Percentiles rank a stretch among this genome's conserved stretches.
phyloP scores from a whole-genome alignment of 768 basidiomycete genomes.

The Suillus spraguei region DNA sequence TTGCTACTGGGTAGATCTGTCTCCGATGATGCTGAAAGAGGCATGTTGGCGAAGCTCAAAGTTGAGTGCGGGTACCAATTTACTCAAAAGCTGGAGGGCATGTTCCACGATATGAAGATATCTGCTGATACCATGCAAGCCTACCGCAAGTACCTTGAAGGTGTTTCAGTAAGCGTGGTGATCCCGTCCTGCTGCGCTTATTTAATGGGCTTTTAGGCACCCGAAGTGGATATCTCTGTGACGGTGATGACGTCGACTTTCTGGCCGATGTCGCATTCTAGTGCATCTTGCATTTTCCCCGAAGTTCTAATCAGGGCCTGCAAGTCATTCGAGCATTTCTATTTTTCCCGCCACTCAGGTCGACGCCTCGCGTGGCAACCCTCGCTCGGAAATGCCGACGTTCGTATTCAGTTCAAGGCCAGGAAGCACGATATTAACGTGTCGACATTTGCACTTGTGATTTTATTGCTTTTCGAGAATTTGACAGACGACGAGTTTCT shows the following conservation, averaged over 20 bases:
- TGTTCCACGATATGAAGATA: conserved; percentile 97
- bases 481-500: conserved; percentile 67
- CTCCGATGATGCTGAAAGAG: conserved; percentile 96
- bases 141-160: conserved; percentile 65
- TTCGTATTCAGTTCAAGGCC: conserved; percentile 78
- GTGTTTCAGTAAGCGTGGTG: conserved; percentile 52
- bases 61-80: conserved; percentile 96
- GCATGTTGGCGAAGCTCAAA: conserved; percentile 97
- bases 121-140: conserved; percentile 80
- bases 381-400: conserved; percentile 87
- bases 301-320: conserved; percentile 61
- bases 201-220: conserved; percentile 50
- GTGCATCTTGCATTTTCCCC: conserved; percentile 69
- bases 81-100: conserved; percentile 96
- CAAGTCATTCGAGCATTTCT: conserved; percentile 86
- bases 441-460: conserved; percentile 84
- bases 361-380: conserved; percentile 92
- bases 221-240: conserved; percentile 80
- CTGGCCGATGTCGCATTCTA: conserved; percentile 84
- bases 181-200: conserved; percentile 6
- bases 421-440: conserved; percentile 90
- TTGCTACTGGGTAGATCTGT: conserved; percentile 84
- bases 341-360: conserved; percentile 87
- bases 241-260: conserved; percentile 96
- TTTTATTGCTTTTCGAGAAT: conserved; percentile 86